These are phyloP conservation scores for Scheffersomyces amazonensis DNA, from an alignment of 805 yeast species.

Conservation along the genomic window DNA sequence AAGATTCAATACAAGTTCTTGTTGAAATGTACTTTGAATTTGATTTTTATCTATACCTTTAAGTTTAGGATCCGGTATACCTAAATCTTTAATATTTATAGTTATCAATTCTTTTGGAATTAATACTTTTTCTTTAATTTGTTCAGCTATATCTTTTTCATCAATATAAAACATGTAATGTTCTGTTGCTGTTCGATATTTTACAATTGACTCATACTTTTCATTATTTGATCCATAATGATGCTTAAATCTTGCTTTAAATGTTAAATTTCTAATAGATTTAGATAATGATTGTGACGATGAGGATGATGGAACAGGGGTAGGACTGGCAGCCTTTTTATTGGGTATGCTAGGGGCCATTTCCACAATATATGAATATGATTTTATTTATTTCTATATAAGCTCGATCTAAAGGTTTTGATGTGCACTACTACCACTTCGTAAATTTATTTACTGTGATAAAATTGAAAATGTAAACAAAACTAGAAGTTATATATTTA, in stretches of 20 bases:
- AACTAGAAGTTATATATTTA: too few relatives aligned
- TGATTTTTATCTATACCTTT: slow-evolving; percentile 3
- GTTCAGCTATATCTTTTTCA: slow-evolving; percentile 10
- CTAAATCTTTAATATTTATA: slow-evolving; percentile 4
- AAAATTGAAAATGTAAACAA: too few relatives aligned
- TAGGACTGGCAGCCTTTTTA: too few relatives aligned
- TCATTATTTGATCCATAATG: slow-evolving; percentile 49
- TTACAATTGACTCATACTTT: slow-evolving; percentile 39
- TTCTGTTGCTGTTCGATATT: slow-evolving; percentile 51
- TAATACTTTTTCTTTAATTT: background rate
- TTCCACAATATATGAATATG: too few relatives aligned
- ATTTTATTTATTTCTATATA: too few relatives aligned
- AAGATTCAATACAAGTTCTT: slow-evolving; percentile 3
- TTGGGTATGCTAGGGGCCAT: too few relatives aligned
- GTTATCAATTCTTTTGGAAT: background rate
- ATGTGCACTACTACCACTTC: too few relatives aligned
- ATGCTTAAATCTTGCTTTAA: slow-evolving; percentile 30
- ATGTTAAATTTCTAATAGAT: slow-evolving; percentile 19
- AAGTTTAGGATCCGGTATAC: slow-evolving; percentile 9
- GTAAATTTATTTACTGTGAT: too few relatives aligned
- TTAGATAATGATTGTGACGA: slow-evolving; percentile 1
- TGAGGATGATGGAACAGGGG: too few relatives aligned
- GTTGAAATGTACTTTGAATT: background rate
- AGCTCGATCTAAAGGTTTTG: too few relatives aligned
- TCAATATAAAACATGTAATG: slow-evolving; percentile 42